A percentile compares a stretch with the other conserved stretches of the same genome.
These are phyloP conservation scores for Rhizopus microsporus DNA, from an alignment of 371 early-diverging fungal species.

Conservation along the genomic window DNA sequence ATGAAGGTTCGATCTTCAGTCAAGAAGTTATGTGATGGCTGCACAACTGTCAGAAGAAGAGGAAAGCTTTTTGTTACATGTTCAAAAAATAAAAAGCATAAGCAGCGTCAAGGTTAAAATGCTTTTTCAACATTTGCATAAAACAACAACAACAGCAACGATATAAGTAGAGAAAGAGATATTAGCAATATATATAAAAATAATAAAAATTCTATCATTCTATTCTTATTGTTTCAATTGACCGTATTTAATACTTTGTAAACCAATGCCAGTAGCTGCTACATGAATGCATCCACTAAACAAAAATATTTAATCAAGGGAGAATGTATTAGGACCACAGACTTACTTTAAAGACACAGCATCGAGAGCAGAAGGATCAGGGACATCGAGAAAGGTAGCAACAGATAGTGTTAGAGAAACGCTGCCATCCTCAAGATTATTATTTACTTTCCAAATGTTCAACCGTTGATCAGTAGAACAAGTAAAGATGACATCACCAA, in stretches of 20 bases:
- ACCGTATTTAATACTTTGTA: slow-evolving; percentile 36
- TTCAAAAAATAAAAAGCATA: slow-evolving; percentile 81
- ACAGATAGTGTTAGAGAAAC: slow-evolving; percentile 31
- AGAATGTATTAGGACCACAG: not conserved
- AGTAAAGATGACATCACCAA: slow-evolving; percentile 38
- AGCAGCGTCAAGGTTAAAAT: slow-evolving; percentile 80
- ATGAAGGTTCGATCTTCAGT: slow-evolving; percentile 85
- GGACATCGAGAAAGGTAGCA: slow-evolving; percentile 56
- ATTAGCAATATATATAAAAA: not conserved
- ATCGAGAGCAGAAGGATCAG: slow-evolving; percentile 65
- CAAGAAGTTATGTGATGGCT: slow-evolving; percentile 82
- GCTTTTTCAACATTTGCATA: not conserved
- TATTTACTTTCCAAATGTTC: slow-evolving; percentile 49
- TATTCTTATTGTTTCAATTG: slow-evolving; percentile 2
- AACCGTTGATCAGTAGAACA: slow-evolving; percentile 61
- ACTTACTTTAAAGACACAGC: slow-evolving; percentile 36
- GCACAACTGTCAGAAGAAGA: slow-evolving; percentile 76
- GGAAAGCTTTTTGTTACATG: slow-evolving; percentile 79
- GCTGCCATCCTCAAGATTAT: slow-evolving; percentile 11
- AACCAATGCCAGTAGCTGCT: slow-evolving; percentile 56
- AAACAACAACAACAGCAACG: not conserved
- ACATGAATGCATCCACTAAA: slow-evolving; percentile 30
- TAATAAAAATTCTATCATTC: not conserved
- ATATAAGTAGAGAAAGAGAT: not conserved
- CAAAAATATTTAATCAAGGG: slow-evolving; percentile 4